Evolutionary conservation across 2,329 filamentous ascomycete genomes (phyloP), one percentile per base, ranked within the genome.

Genomic region (Dryadomyces sulphureus): DNA sequence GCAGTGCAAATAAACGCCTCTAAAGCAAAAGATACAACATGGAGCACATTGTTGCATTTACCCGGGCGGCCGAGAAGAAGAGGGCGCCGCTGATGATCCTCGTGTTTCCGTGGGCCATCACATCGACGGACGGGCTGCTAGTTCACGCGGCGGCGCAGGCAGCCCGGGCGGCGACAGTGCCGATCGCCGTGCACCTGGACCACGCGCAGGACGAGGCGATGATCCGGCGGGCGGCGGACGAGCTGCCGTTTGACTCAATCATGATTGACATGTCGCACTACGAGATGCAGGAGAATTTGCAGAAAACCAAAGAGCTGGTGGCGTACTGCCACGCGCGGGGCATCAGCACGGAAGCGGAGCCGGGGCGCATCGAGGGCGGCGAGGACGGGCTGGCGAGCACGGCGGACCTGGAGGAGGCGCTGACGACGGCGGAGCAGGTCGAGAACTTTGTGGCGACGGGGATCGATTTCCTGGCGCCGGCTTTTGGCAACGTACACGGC

Each of bases 231-330:
- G 74, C 74, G 0, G 73, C 74, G 0, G 65, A 70, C 48, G 62
- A 65, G 5, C 63, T 75, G 40, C 67, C 66, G 0, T 82, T 82
- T 54, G 79, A 83, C 57, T 70, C 66, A 41, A 81, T 84, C 59
- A 84, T 85, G 80, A 76, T 84, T 4, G 81, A 85, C 59, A 85
- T 85, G 81, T 75, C 69, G 49, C 81, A 84, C 58, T 80, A 81
- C 57, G 78, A 81, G 55, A 79, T 79, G 54, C 78, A 72, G 47
- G 80, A 84, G 63, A 85, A 85, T 54, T 65, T 86, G 21, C 64
- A 68, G 3, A 68, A 74, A 56, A 85, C 80, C 19, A 66, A 66
- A 43, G 75, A 82, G 52, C 62, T 84, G 43, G 76, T 77, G 7
- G 62, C 61, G 20, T 77, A 79, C 56, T 82, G 80, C 56, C 73